A percentile compares a stretch with the other conserved stretches of the same genome.
phyloP scores from a whole-genome alignment of 1,284 basidiomycete genomes.

The Meira miltonrushii region DNA sequence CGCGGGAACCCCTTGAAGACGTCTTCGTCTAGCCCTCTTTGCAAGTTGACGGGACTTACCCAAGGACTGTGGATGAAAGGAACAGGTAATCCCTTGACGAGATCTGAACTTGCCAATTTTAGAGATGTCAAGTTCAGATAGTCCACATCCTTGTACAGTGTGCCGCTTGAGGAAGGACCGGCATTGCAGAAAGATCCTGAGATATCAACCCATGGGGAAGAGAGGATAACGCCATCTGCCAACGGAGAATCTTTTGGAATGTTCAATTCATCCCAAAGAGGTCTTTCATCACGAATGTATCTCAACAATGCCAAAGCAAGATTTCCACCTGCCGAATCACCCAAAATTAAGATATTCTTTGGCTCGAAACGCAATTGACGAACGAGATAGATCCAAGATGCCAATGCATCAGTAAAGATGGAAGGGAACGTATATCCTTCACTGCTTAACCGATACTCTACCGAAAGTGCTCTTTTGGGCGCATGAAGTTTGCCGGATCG shows the following conservation, averaged over 20 bases:
- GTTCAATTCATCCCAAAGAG: slow-evolving; percentile 7
- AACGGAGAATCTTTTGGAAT: neutral
- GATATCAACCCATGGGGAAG: slow-evolving; percentile 8
- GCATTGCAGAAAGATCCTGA: slow-evolving; percentile 2
- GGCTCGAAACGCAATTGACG: slow-evolving; percentile 30
- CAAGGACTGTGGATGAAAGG: neutral
- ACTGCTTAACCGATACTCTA: slow-evolving; percentile 8
- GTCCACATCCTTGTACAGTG: neutral
- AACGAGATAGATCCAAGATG: slow-evolving; percentile 43
- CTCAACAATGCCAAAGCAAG: slow-evolving; percentile 6
- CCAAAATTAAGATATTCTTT: slow-evolving; percentile 62
- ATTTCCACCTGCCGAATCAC: slow-evolving; percentile 65
- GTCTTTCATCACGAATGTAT: slow-evolving; percentile 10
- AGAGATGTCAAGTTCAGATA: neutral
- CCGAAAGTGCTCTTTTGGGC: slow-evolving; percentile 1
- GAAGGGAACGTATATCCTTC: slow-evolving; percentile 1
- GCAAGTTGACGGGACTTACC: neutral
- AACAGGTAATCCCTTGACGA: neutral
- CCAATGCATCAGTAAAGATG: slow-evolving; percentile 35
- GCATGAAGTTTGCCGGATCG: slow-evolving; percentile 3
- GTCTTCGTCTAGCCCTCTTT: neutral
- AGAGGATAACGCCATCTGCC: slow-evolving; percentile 5
- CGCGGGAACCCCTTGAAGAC: slow-evolving; percentile 5
- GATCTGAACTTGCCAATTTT: neutral
- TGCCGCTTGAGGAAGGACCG: neutral